Conservation (phyloP, 225 moss, liverwort and hornwort genomes). For the Climacium dendroides region DNA sequence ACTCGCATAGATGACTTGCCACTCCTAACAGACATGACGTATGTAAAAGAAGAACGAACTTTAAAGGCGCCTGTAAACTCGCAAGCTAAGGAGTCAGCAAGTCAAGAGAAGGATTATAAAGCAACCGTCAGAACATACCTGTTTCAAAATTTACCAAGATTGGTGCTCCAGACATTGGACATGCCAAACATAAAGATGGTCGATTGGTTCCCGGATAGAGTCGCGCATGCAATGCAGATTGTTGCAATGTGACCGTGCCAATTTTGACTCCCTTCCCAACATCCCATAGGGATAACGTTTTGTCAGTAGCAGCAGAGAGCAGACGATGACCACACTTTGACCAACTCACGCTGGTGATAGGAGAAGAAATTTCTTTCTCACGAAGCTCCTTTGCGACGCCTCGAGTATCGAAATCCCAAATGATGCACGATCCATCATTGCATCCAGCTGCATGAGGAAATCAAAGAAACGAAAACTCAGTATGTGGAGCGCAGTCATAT, state of each 20-base stretch:
- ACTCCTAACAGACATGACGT: neutral
- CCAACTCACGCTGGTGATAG: conserved; percentile 95
- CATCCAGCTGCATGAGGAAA: conserved; percentile 59
- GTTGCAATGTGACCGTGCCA: conserved; percentile 35
- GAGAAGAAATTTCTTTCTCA: conserved; percentile 39
- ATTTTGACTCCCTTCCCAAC: conserved; percentile 66
- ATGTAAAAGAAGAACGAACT: neutral
- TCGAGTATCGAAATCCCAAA: conserved; percentile 99
- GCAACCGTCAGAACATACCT: conserved; percentile 8
- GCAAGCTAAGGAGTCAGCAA: neutral
- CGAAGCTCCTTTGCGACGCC: conserved; percentile 92
- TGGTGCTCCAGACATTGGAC: conserved; percentile 82
- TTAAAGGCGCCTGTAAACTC: neutral
- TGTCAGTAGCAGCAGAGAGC: conserved; percentile 71
- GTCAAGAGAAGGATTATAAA: neutral
- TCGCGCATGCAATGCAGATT: conserved; percentile 75
- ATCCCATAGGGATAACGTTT: conserved; percentile 84
- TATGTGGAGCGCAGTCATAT: neutral
- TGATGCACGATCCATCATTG: conserved; percentile 77
- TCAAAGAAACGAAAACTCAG: neutral
- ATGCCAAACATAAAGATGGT: conserved; percentile 71
- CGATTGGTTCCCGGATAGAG: conserved; percentile 66
- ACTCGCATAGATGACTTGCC: neutral
- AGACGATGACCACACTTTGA: conserved; percentile 95
- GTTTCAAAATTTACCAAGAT: conserved; percentile 66